Evolutionary conservation across 1,139 yeast species (phyloP).

Genomic region (Debaryomyces psychrophilus): DNA sequence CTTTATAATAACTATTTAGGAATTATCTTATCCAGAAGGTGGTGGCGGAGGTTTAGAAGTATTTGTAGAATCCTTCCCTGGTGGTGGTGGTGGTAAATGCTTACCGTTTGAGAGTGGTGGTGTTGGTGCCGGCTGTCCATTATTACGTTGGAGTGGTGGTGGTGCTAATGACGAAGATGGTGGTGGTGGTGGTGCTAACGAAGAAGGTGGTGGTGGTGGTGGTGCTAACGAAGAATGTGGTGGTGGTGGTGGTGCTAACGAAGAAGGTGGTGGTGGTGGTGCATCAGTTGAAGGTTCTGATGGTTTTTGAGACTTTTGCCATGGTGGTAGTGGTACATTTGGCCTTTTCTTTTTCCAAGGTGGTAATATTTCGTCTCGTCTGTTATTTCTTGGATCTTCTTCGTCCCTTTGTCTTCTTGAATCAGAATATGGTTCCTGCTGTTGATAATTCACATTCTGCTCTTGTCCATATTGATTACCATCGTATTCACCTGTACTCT

Average conservation of each 20-base stretch:
- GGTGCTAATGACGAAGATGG: conserved; percentile 25
- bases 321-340: conserved; percentile 23
- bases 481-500: conserved; percentile 1
- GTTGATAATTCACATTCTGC: conserved; percentile 1
- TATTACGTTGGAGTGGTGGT: conserved; percentile 5
- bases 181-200: conserved; percentile 23
- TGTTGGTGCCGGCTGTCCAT: conserved; percentile 19
- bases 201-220: conserved; percentile 28
- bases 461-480: conserved; percentile 7
- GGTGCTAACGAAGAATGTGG: conserved; percentile 24
- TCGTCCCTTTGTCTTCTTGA: conserved; percentile 19
- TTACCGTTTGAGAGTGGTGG: not conserved
- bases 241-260: conserved; percentile 23
- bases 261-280: conserved; percentile 17
- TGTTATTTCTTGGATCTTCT: conserved; percentile 1
- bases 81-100: conserved; percentile 12
- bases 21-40: not conserved
- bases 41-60: conserved; percentile 9
- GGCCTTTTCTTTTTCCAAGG: conserved; percentile 21
- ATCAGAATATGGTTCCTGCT: conserved; percentile 12
- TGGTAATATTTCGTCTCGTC: conserved; percentile 13
- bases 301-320: conserved; percentile 18
- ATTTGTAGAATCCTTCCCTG: not conserved
- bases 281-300: conserved; percentile 17
- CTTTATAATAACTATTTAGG: not conserved